Evolutionary conservation across 2,329 filamentous ascomycete genomes (phyloP).

Genomic region (Amylocarpus encephaloides): DNA sequence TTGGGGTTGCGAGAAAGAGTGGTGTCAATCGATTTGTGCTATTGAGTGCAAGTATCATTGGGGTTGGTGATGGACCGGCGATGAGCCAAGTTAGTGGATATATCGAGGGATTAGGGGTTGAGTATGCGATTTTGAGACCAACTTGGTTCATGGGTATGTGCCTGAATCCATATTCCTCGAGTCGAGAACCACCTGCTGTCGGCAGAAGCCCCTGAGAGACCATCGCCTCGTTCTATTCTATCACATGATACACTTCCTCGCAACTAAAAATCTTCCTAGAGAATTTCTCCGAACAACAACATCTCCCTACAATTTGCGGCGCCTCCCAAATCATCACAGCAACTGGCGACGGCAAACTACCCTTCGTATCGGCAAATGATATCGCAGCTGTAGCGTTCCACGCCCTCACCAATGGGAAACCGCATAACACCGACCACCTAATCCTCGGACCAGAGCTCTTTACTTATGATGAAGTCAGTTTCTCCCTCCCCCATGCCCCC

Average conservation of each 20-base stretch:
- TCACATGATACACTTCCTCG: not conserved
- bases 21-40: conserved; percentile 41
- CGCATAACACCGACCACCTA: conserved; percentile 37
- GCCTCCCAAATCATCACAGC: conserved; percentile 40
- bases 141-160: conserved; percentile 43
- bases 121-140: conserved; percentile 40
- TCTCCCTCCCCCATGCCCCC: not conserved
- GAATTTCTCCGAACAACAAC: conserved; percentile 37
- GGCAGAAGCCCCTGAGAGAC: not conserved
- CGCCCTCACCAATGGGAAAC: conserved; percentile 34
- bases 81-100: conserved; percentile 36
- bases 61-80: conserved; percentile 32
- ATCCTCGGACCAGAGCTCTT: conserved; percentile 32
- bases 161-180: not conserved
- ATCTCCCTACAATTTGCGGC: conserved; percentile 31
- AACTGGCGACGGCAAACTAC: conserved; percentile 38
- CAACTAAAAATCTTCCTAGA: conserved; percentile 29
- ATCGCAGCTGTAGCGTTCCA: conserved; percentile 40
- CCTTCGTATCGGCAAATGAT: conserved; percentile 41
- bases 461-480: conserved; percentile 30
- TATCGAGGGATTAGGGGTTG: conserved; percentile 34
- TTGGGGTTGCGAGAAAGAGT: conserved; percentile 35
- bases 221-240: not conserved
- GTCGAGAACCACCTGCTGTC: not conserved
- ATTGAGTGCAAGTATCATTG: conserved; percentile 34